Percentiles rank a stretch among this genome's conserved stretches.
Evolutionary conservation across 2,329 filamentous ascomycete genomes (phyloP).

Genomic region (Phialophora chinensis): DNA sequence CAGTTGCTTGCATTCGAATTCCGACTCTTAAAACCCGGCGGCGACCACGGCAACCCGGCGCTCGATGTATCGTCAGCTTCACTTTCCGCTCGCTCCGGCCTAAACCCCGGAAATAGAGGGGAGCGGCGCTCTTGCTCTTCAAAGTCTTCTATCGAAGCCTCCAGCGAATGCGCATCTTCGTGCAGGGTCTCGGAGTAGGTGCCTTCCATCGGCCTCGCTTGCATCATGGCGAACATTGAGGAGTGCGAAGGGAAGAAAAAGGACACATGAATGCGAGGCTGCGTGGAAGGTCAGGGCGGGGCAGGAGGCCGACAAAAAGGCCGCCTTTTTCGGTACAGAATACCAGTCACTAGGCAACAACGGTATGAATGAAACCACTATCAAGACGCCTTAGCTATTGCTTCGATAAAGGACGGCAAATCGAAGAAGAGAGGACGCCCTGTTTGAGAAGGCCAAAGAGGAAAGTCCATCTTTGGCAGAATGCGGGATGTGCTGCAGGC

Average conservation of each 20-base stretch:
- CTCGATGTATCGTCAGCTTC: slow-evolving; percentile 50
- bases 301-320: slow-evolving; percentile 30
- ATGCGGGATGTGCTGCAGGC: slow-evolving; percentile 27
- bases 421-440: slow-evolving; percentile 38
- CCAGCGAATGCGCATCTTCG: slow-evolving; percentile 56
- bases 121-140: slow-evolving; percentile 61
- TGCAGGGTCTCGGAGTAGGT: slow-evolving; percentile 55
- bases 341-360: slow-evolving; percentile 33
- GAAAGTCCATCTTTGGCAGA: slow-evolving; percentile 31
- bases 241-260: slow-evolving; percentile 15
- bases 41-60: slow-evolving; percentile 64
- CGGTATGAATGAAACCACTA: slow-evolving; percentile 38
- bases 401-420: slow-evolving; percentile 39
- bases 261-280: slow-evolving; percentile 29
- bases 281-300: slow-evolving; percentile 29
- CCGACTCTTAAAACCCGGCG: slow-evolving; percentile 63
- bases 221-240: slow-evolving; percentile 49
- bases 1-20: slow-evolving; percentile 60
- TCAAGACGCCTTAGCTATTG: slow-evolving; percentile 36
- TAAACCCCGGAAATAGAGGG: slow-evolving; percentile 65
- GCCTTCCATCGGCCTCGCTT: slow-evolving; percentile 51
- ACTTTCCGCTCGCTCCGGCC: slow-evolving; percentile 56
- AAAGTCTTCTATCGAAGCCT: slow-evolving; percentile 67
- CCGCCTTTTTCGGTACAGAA: slow-evolving; percentile 20
- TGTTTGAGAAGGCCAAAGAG: slow-evolving; percentile 36